Evolutionary conservation across 805 yeast genomes (phyloP).

Genomic region (Komagataella phaffii): DNA sequence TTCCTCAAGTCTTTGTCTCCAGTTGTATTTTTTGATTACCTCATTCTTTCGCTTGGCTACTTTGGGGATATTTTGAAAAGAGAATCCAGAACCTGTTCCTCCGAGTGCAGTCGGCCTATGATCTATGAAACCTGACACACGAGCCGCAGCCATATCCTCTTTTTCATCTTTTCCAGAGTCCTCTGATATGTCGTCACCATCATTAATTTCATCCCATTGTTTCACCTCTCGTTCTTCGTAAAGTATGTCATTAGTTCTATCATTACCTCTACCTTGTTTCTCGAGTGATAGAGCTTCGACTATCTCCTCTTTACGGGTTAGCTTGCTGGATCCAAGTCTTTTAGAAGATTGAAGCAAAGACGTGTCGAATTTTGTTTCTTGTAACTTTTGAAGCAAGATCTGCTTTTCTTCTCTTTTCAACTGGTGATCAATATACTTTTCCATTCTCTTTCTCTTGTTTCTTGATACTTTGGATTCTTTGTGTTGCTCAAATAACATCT

Average conservation of each 20-base stretch:
- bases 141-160: conserved; percentile 18
- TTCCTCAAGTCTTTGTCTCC: conserved; percentile 51
- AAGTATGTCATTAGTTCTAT: conserved; percentile 42
- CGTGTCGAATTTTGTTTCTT: conserved; percentile 59
- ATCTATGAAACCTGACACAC: conserved; percentile 44
- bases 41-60: conserved; percentile 29
- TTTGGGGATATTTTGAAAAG: conserved; percentile 42
- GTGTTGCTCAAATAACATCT: conserved; percentile 42
- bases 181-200: conserved; percentile 13
- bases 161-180: neutral
- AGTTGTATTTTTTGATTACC: conserved; percentile 44
- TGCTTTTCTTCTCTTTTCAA: conserved; percentile 80
- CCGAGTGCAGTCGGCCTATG: conserved; percentile 50
- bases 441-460: conserved; percentile 66
- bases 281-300: conserved; percentile 67
- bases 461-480: conserved; percentile 57
- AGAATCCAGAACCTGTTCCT: conserved; percentile 59
- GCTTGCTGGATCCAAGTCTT: conserved; percentile 59
- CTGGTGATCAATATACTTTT: conserved; percentile 88
- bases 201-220: conserved; percentile 39
- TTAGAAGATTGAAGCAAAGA: conserved; percentile 59
- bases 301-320: conserved; percentile 55
- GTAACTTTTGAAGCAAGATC: conserved; percentile 56
- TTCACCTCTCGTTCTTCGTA: conserved; percentile 57
- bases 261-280: conserved; percentile 56